Percentiles rank a stretch among this genome's conserved stretches.
These are phyloP conservation scores for Kodamaea arcana DNA, from an alignment of 1,139 yeast species.

Conservation along the genomic window DNA sequence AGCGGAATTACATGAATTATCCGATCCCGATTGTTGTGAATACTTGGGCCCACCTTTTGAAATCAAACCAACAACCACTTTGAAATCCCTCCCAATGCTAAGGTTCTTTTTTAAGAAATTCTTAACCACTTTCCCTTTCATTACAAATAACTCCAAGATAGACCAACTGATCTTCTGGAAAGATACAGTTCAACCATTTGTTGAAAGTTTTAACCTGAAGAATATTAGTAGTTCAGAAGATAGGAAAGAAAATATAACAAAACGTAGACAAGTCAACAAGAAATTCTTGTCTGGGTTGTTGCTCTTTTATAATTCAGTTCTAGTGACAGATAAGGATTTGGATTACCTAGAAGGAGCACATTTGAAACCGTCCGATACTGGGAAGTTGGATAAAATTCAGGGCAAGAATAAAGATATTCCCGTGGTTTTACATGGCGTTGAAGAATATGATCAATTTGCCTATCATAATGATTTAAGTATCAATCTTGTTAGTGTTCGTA, in stretches of 20 bases:
- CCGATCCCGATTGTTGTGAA: conserved; percentile 57
- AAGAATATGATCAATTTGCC: conserved; percentile 33
- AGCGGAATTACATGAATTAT: conserved; percentile 56
- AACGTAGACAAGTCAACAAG: conserved; percentile 59
- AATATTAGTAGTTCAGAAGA: conserved; percentile 64
- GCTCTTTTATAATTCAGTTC: conserved; percentile 69
- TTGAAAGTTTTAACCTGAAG: conserved; percentile 70
- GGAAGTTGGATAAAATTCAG: conserved; percentile 41
- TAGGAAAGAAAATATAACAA: conserved; percentile 69
- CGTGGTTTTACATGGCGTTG: conserved; percentile 9
- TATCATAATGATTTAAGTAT: conserved; percentile 57
- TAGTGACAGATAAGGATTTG: conserved; percentile 58
- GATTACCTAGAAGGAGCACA: conserved; percentile 48
- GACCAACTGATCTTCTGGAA: conserved; percentile 69
- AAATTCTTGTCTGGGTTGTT: conserved; percentile 60
- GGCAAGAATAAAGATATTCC: conserved; percentile 3
- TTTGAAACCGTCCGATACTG: conserved; percentile 49
- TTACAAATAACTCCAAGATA: conserved; percentile 43
- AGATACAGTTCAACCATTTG: conserved; percentile 70
- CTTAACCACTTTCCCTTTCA: conserved; percentile 69
- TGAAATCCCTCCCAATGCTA: conserved; percentile 53
- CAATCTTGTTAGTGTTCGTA: conserved; percentile 63
- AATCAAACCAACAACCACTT: conserved; percentile 9
- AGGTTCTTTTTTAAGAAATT: conserved; percentile 61
- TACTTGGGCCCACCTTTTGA: conserved; percentile 72